Conservation (phyloP, 2,329 filamentous ascomycete species). For the Calcarisporium arbuscula region DNA sequence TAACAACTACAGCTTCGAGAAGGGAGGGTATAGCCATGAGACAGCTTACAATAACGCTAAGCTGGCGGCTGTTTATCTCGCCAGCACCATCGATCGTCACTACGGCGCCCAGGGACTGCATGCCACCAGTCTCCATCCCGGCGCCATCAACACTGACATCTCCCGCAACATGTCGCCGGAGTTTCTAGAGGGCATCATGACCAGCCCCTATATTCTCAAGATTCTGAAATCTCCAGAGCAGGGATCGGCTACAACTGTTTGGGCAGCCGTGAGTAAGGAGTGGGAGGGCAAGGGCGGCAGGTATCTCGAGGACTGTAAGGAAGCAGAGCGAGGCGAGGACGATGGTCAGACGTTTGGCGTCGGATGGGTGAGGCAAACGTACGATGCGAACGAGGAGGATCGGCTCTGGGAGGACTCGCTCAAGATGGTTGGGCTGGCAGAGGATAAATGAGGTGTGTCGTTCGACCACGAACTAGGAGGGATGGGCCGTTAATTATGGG, state of each 20-base stretch:
- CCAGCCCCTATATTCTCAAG: background rate
- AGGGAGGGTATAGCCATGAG: slow-evolving; percentile 19
- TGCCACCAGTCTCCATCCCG: slow-evolving; percentile 32
- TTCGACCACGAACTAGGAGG: too few relatives aligned
- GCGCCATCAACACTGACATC: slow-evolving; percentile 24
- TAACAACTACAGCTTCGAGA: slow-evolving; percentile 14
- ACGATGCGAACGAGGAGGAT: slow-evolving; percentile 29
- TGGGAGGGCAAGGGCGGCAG: slow-evolving; percentile 40
- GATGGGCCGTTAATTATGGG: too few relatives aligned
- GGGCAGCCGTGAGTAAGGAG: slow-evolving; percentile 33
- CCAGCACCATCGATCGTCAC: slow-evolving; percentile 41
- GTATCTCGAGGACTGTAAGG: slow-evolving; percentile 37
- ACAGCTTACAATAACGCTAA: slow-evolving; percentile 41
- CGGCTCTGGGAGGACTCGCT: slow-evolving; percentile 30
- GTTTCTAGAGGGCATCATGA: slow-evolving; percentile 1
- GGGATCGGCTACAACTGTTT: slow-evolving; percentile 42
- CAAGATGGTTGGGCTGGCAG: slow-evolving; percentile 7
- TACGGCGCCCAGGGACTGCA: slow-evolving; percentile 37
- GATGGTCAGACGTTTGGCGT: slow-evolving; percentile 1
- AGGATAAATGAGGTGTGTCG: too few relatives aligned
- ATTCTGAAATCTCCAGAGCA: slow-evolving; percentile 20
- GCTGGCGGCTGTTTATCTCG: slow-evolving; percentile 42
- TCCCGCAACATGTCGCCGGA: slow-evolving; percentile 2
- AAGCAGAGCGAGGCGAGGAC: slow-evolving; percentile 13
- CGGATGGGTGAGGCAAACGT: slow-evolving; percentile 20